Conservation (phyloP, 768 basidiomycete genomes). For the Pilatotrama ljubarskyi region DNA sequence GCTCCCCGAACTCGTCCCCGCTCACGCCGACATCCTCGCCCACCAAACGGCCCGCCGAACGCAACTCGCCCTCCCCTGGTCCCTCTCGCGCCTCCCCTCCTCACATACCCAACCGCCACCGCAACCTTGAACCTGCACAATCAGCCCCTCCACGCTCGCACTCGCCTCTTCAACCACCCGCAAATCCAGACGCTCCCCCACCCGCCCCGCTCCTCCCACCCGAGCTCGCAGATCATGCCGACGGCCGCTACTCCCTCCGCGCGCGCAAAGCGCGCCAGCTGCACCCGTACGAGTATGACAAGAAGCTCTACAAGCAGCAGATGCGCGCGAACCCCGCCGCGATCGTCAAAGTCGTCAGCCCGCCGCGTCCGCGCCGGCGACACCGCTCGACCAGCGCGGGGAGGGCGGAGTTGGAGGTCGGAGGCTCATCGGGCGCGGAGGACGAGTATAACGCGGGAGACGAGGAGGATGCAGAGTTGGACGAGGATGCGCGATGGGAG, state of each 20-base stretch:
- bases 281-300: slow-evolving; percentile 62
- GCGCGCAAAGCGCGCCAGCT: slow-evolving; percentile 54
- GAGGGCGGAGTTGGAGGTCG: not conserved
- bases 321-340: slow-evolving; percentile 64
- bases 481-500: slow-evolving; percentile 6
- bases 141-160: not conserved
- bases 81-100: not conserved
- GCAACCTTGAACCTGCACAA: not conserved
- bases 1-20: slow-evolving; percentile 8
- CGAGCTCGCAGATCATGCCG: not conserved
- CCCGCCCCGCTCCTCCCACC: not conserved
- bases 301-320: slow-evolving; percentile 49
- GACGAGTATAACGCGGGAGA: slow-evolving; percentile 8
- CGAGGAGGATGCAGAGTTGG: slow-evolving; percentile 1
- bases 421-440: not conserved
- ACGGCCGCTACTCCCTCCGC: slow-evolving; percentile 54
- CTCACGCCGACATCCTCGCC: slow-evolving; percentile 14
- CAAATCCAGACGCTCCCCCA: no score
- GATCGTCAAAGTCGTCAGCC: slow-evolving; percentile 52
- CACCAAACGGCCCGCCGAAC: not conserved
- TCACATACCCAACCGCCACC: not conserved
- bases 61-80: not conserved
- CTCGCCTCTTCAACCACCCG: no score
- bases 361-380: slow-evolving; percentile 25
- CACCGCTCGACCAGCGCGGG: slow-evolving; percentile 9